A percentile compares a stretch with the other conserved stretches of the same genome.
These are phyloP conservation scores for Hibiscus mutabilis DNA, from an alignment of 345 rosid species.

Conservation along the genomic window DNA sequence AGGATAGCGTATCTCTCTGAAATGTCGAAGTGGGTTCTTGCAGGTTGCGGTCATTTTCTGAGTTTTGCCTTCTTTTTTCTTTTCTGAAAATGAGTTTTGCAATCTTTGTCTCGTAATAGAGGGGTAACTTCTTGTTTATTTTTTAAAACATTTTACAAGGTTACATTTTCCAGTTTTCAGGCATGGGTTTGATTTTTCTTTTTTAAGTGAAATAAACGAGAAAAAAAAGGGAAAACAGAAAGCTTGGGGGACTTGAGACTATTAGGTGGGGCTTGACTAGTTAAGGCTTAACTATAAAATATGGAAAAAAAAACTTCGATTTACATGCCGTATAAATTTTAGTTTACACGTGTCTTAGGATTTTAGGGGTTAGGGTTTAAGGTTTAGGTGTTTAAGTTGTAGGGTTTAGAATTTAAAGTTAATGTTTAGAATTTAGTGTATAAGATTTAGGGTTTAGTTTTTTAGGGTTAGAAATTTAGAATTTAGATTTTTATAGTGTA, in stretches of 20 bases:
- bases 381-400: too few species aligned
- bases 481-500: too few species aligned
- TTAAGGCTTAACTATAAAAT: too few species aligned
- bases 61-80: slow-evolving; percentile 2
- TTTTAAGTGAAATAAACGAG: slow-evolving; percentile 12
- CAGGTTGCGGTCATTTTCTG: slow-evolving; percentile 8
- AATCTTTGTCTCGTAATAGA: neutral
- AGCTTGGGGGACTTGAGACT: slow-evolving; percentile 33
- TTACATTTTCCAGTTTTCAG: neutral
- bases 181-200: slow-evolving; percentile 4
- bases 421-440: too few species aligned
- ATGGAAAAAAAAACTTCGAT: too few species aligned
- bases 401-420: too few species aligned
- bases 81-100: neutral
- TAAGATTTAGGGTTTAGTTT: too few species aligned
- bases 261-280: slow-evolving; percentile 18
- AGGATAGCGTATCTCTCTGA: slow-evolving; percentile 11
- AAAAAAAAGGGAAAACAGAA: slow-evolving; percentile 15
- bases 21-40: slow-evolving; percentile 13
- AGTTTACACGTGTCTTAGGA: too few species aligned
- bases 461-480: too few species aligned
- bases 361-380: too few species aligned
- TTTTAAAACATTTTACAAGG: neutral
- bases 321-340: too few species aligned
- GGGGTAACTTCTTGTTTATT: neutral